phyloP scores from a whole-genome alignment of 176 grass and related monocot species.

The Triticum turgidum region DNA sequence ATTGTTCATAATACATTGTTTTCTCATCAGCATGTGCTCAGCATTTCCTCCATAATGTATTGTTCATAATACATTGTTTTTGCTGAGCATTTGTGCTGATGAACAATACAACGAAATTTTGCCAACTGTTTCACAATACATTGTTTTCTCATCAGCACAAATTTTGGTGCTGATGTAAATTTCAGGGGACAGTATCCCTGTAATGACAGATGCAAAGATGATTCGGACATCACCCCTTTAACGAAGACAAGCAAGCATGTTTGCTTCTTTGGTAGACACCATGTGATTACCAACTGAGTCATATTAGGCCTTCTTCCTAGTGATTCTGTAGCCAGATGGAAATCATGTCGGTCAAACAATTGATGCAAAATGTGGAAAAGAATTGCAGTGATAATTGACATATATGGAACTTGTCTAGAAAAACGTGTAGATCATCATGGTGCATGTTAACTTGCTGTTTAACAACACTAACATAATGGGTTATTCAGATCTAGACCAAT shows the following conservation, averaged over 20 bases:
- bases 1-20: no score
- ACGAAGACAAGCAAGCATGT: not conserved
- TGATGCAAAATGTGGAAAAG: not conserved
- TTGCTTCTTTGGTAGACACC: constrained; percentile 23
- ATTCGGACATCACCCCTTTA: not conserved
- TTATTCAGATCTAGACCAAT: no score
- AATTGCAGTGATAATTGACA: not conserved
- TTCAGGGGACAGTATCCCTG: not conserved
- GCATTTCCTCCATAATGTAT: no score
- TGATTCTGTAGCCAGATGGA: constrained; percentile 66
- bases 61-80: no score
- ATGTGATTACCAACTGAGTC: not conserved
- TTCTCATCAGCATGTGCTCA: no score
- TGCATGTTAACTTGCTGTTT: no score
- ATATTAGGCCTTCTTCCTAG: constrained; percentile 80
- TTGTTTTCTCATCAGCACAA: constrained; percentile 16
- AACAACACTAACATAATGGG: no score
- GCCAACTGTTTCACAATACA: constrained; percentile 13
- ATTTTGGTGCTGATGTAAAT: constrained; percentile 7
- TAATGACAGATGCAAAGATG: constrained; percentile 13
- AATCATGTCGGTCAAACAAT: constrained; percentile 14
- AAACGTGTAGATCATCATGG: no score
- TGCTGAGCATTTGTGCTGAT: not conserved
- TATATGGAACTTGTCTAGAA: no score
- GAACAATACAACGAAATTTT: constrained; percentile 22